These are phyloP conservation scores for Tripidium arundinaceum DNA, from an alignment of 202 grass and related monocot species.

Conservation along the genomic window DNA sequence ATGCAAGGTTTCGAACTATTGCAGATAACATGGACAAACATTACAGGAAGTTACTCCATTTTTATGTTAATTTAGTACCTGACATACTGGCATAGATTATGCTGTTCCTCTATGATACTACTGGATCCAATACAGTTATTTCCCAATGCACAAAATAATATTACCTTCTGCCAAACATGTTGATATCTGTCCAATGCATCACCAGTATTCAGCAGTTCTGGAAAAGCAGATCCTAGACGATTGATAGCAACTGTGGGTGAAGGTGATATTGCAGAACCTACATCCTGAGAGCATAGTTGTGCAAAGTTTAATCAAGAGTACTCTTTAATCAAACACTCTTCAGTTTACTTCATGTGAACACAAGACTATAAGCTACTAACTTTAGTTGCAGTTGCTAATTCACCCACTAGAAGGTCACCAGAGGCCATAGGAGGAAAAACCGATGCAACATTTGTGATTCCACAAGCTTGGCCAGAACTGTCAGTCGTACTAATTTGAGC, in stretches of 20 bases:
- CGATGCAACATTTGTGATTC: constrained; percentile 44
- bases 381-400: constrained; percentile 24
- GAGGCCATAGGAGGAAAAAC: constrained; percentile 53
- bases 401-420: constrained; percentile 50
- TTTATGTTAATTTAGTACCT: neutral
- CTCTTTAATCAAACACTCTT: constrained; percentile 34
- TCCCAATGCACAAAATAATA: neutral
- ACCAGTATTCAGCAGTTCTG: constrained; percentile 67
- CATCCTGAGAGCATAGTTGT: constrained; percentile 51
- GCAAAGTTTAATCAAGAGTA: no score
- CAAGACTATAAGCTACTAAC: constrained; percentile 32
- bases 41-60: neutral
- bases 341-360: neutral
- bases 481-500: constrained; percentile 45
- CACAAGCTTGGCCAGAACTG: constrained; percentile 43
- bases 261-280: constrained; percentile 41
- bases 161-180: constrained; percentile 88
- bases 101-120: neutral
- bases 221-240: constrained; percentile 59
- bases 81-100: neutral
- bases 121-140: neutral
- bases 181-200: constrained; percentile 79
- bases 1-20: neutral
- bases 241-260: constrained; percentile 52
- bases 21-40: neutral